These are phyloP conservation scores for Quillaja saponaria DNA, from an alignment of 306 rosid species.

Conservation along the genomic window DNA sequence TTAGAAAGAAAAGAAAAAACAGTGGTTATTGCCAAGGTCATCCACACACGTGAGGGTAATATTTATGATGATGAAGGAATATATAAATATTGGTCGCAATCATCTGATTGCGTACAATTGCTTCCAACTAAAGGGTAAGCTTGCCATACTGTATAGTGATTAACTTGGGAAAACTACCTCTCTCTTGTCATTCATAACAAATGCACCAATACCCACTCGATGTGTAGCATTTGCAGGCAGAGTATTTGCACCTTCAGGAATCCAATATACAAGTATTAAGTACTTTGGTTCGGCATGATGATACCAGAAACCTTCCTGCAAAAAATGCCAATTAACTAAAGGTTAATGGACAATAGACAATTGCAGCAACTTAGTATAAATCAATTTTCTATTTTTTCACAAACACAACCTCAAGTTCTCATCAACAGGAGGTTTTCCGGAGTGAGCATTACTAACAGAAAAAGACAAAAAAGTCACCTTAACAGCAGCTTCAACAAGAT, in stretches of 20 bases:
- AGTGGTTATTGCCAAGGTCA: background rate
- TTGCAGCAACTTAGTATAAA: background rate
- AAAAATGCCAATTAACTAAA: slow-evolving; percentile 3
- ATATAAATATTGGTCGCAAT: background rate
- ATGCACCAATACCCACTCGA: slow-evolving; percentile 70
- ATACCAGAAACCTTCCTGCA: slow-evolving; percentile 85
- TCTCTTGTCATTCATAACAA: slow-evolving; percentile 61
- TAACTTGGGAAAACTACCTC: slow-evolving; percentile 50
- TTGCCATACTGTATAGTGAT: background rate
- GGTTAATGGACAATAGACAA: slow-evolving; percentile 15
- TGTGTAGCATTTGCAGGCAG: slow-evolving; percentile 86
- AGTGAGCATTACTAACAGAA: background rate
- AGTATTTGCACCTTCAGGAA: slow-evolving; percentile 54
- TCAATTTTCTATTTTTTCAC: slow-evolving; percentile 4
- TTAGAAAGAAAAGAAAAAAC: too few relatives aligned
- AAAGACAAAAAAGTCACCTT: slow-evolving; percentile 43
- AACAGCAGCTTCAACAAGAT: slow-evolving; percentile 61
- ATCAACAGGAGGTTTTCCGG: background rate
- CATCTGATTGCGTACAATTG: background rate
- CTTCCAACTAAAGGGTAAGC: background rate
- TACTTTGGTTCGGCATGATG: slow-evolving; percentile 89
- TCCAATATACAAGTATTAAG: slow-evolving; percentile 85
- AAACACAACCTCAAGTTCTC: background rate
- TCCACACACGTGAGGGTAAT: background rate
- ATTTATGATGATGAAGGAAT: slow-evolving; percentile 2